Base-by-base conservation (phyloP, 306 rosid genomes). In the Betula pendula region DNA sequence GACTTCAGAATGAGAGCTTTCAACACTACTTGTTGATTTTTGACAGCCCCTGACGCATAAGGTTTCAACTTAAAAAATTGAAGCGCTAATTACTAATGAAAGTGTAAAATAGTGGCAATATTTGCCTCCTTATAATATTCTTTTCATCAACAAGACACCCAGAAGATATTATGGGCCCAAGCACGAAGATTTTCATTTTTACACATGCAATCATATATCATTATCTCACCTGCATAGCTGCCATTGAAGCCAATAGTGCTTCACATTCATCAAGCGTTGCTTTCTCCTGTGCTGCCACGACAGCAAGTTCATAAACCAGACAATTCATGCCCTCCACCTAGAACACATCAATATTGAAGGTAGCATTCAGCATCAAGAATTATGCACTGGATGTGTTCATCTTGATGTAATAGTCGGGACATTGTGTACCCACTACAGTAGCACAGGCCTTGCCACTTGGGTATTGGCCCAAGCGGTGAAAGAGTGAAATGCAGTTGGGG, bases 261-360 rank as follows among this genome's bases (percentile, higher is more conserved):
- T 92, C 91, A 73, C 98, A 91, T 87, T 91, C 96, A 63, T 82
- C 94, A 87, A 96, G 94, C 91, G 89, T 81, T 66, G 91, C 93
- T 85, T 86, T 93, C 82, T 96, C 98, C 76, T 89, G 84, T 22
- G 94, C 91, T 79, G 91, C 93, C 67, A 93, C 71, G 44, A 80
- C 78, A 72, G 98, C 91, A 84, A 90, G 97, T 79, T 89, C 98
- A 59, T 91, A 89, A 75, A 88, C 92, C 87, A 93, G 85, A 75
- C 80, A 75, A 56, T 86, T 85, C 87, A 93, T 83, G 73, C 85
- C 85, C 73, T 91, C 96, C 87, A 79, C 94, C 99, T 96, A 80
- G 40, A 81, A 74, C 74, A 77, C 55, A 75, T 35, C 69, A 10
- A 76, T 76, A 80, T 15, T 27, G 11, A 71, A 45, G 53, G 58